These are phyloP conservation scores for Austroboletus sp. DNA, from an alignment of 1,284 basidiomycete genomes.

Conservation along the genomic window DNA sequence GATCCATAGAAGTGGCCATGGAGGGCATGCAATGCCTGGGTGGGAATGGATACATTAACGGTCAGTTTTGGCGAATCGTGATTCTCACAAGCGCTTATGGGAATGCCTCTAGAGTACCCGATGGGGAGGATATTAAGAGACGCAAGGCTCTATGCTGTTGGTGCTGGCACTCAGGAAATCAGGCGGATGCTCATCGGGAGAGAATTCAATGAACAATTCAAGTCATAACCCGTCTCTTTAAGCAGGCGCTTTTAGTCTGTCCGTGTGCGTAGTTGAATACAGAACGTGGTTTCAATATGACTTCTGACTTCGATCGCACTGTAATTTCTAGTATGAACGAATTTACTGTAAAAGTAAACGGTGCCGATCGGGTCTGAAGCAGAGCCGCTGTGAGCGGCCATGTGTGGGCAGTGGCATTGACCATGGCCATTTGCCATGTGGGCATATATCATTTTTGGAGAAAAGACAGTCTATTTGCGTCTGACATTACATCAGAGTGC, in stretches of 20 bases:
- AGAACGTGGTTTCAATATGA: neutral
- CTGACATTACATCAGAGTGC: neutral
- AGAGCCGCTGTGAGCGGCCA: too few species aligned
- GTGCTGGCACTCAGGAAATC: slow-evolving; percentile 89
- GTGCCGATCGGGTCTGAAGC: too few species aligned
- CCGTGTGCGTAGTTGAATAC: neutral
- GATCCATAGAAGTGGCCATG: slow-evolving; percentile 81
- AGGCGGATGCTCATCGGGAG: slow-evolving; percentile 84
- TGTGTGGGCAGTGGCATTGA: too few species aligned
- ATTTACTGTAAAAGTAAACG: too few species aligned
- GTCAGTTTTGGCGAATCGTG: slow-evolving; percentile 34
- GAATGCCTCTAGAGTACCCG: slow-evolving; percentile 62
- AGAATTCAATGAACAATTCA: slow-evolving; percentile 76
- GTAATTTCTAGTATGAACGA: too few species aligned
- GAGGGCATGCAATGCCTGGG: slow-evolving; percentile 90
- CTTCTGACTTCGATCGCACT: neutral
- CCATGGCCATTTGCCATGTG: too few species aligned
- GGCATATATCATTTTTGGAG: too few species aligned
- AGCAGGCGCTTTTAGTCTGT: neutral
- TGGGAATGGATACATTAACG: slow-evolving; percentile 90
- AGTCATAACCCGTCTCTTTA: slow-evolving; percentile 14
- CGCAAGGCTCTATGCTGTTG: slow-evolving; percentile 81
- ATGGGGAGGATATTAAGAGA: slow-evolving; percentile 82
- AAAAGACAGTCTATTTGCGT: neutral
- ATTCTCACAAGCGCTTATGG: neutral